Base-by-base conservation (phyloP, 2,329 filamentous ascomycete species). In the Alternaria incomplexa region DNA sequence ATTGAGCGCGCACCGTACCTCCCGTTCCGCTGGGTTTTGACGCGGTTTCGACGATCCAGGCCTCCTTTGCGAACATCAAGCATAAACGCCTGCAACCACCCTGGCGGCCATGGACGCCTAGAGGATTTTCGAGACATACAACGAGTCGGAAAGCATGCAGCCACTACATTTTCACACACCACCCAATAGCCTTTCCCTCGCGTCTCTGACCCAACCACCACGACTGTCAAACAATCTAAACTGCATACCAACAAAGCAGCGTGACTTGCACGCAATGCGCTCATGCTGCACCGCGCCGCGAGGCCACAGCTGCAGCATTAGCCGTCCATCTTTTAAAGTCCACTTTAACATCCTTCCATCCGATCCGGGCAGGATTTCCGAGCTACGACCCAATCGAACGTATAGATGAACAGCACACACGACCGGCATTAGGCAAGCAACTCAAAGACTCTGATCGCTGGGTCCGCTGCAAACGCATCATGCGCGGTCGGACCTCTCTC, bases 1-100 rank as follows among this genome's bases (percentile, higher is more conserved):
- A 59, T 51, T 45, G 56, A 54, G 30, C 32, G 32, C 60, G 60
- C 50, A 59, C 60, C 60, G 60, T 62, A 62, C 60, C 60, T 62
- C 60, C 60, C 60, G 60, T 62, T 62, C 60, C 60, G 56, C 60
- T 46, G 50, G 28, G n/a, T 28, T n/a, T 55, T 56, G 36, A 43
- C 47, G 55, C 55, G 26, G 43, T 43, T 30, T 58, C 55, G 13
- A 58, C 43, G 28, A 55, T 59, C 23, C 44, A 54, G 50, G 48
- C 43, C 48, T 20, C 17, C n/a, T 43, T 48, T 62, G 26, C 23
- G 32, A 52, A 20, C 43, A 51, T 32, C 20, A 44, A 54, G 36
- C 52, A 25, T 52, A 26, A 46, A 58, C 25, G 20, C 58, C 52
- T 52, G 48, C 44, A 36, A 20, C 26, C 32, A 26, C 7, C 48